Evolutionary conservation across 2,329 filamentous ascomycete genomes (phyloP).

Genomic region (Erysiphe pisi): DNA sequence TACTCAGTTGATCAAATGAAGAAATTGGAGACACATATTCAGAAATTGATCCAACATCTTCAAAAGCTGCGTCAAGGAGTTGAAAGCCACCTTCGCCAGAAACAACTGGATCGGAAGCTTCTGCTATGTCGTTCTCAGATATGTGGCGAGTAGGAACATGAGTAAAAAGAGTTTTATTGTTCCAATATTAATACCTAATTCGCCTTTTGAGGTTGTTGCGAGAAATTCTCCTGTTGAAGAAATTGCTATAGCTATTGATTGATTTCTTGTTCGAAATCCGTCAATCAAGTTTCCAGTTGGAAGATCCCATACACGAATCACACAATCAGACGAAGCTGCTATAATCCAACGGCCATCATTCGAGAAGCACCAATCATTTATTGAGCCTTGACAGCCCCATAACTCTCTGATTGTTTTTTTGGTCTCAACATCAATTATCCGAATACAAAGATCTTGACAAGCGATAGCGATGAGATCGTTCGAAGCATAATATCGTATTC

Average conservation of each 20-base stretch:
- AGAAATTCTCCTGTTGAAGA: constrained; percentile 85
- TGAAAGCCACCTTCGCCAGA: constrained; percentile 73
- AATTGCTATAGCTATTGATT: constrained; percentile 77
- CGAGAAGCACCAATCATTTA: constrained; percentile 81
- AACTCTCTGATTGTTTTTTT: constrained; percentile 86
- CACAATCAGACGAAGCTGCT: constrained; percentile 67
- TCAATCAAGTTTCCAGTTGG: constrained; percentile 94
- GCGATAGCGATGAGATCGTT: constrained; percentile 80
- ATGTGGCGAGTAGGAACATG: constrained; percentile 80
- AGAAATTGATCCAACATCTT: constrained; percentile 44
- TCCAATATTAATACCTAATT: constrained; percentile 93
- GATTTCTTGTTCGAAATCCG: constrained; percentile 66
- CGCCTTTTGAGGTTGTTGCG: constrained; percentile 73
- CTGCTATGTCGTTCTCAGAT: constrained; percentile 59
- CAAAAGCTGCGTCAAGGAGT: constrained; percentile 65
- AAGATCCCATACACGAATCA: constrained; percentile 85
- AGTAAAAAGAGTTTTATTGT: constrained; percentile 81
- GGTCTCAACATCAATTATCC: constrained; percentile 82
- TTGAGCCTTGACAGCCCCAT: constrained; percentile 62
- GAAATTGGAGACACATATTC: constrained; percentile 48
- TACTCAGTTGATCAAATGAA: constrained; percentile 63
- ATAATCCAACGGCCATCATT: constrained; percentile 90
- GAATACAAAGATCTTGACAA: constrained; percentile 78
- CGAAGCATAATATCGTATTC: constrained; percentile 66
- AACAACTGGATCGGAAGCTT: constrained; percentile 57